These are phyloP conservation scores for Limonium bicolor DNA, from an alignment of 148 eudicot species.

Conservation along the genomic window DNA sequence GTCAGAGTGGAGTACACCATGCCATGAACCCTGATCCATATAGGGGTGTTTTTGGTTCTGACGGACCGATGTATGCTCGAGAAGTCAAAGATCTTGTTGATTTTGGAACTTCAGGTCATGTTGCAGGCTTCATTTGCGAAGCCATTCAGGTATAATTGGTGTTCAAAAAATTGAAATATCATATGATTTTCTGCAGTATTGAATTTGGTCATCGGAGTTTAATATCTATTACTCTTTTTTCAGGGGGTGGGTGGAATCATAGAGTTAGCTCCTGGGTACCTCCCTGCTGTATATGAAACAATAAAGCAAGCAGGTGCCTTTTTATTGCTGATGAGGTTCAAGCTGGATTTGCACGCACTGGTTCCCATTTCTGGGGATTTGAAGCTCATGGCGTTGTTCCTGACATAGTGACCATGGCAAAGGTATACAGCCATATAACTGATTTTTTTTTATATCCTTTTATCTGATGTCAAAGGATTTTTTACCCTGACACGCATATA, in stretches of 20 bases:
- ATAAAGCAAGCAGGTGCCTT: slow-evolving; percentile 90
- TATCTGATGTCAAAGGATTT: too few relatives aligned
- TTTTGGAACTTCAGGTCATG: slow-evolving; percentile 76
- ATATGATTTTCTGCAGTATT: neutral
- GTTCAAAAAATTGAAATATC: too few relatives aligned
- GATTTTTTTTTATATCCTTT: too few relatives aligned
- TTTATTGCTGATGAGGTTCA: slow-evolving; percentile 97
- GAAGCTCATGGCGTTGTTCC: slow-evolving; percentile 90
- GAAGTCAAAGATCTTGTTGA: slow-evolving; percentile 76
- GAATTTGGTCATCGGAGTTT: too few relatives aligned
- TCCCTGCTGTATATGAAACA: slow-evolving; percentile 52
- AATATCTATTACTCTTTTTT: too few relatives aligned
- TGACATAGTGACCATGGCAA: slow-evolving; percentile 97
- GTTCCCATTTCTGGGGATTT: slow-evolving; percentile 98
- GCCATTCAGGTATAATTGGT: slow-evolving; percentile 58
- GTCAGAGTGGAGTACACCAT: slow-evolving; percentile 93
- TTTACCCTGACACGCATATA: too few relatives aligned
- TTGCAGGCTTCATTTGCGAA: slow-evolving; percentile 79
- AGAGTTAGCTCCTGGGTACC: slow-evolving; percentile 86
- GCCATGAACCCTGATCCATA: slow-evolving; percentile 90
- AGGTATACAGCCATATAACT: slow-evolving; percentile 27
- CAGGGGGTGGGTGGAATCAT: slow-evolving; percentile 99
- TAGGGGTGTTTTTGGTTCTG: slow-evolving; percentile 88
- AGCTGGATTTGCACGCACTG: slow-evolving; percentile 87
- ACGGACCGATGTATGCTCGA: slow-evolving; percentile 71